Base-by-base conservation (phyloP, 2,329 filamentous ascomycete genomes). In the Fusarium nurragi region DNA sequence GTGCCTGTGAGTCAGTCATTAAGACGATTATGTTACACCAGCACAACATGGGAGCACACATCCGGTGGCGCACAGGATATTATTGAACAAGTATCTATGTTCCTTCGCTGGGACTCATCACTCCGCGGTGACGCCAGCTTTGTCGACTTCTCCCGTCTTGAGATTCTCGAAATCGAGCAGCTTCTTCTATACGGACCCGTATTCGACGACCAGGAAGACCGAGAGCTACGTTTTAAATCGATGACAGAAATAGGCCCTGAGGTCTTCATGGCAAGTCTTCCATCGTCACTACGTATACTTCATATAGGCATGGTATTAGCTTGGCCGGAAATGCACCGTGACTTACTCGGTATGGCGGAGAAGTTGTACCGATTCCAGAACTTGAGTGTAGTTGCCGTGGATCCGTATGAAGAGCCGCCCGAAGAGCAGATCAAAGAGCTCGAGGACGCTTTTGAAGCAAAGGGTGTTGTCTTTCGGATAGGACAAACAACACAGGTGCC, bases 251-350 rank as follows among this genome's bases (percentile, higher is more conserved):
- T 49, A 0, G 70, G 70, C 0, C 68, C 70, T 0, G 70, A 72
- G 26, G 47, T 72, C 2, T 69, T 72, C 6, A 72, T 72, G 70
- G 69, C 70, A 0, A 71, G 67, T 14, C 48, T 72, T 16, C 70
- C 70, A 5, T 46, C 64, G 6, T 70, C 70, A 11, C 26, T 72
- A n/a, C 62, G 54, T 7, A 52, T 72, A 0, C 43, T 72, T 9
- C 70, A 72, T 16, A 57, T 72, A 25, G 70, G 70, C 21, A 72
- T 72, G 70, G 70, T 70, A 4, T 30, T 72, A 3, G 70, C 70
- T 9, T 72, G 70, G 70, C 65, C 67, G 2, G 70, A 72, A 26
- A 68, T 72, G 21, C 61, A 69, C 25, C 65, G 70, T 4, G 70
- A 72, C 19, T 32, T 72, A 6, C 51, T 72, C 14, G 70, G 70